Percentiles rank a stretch among this genome's conserved stretches.
Evolutionary conservation across 2,329 filamentous ascomycete genomes (phyloP).

Genomic region (Fusarium chuoi): DNA sequence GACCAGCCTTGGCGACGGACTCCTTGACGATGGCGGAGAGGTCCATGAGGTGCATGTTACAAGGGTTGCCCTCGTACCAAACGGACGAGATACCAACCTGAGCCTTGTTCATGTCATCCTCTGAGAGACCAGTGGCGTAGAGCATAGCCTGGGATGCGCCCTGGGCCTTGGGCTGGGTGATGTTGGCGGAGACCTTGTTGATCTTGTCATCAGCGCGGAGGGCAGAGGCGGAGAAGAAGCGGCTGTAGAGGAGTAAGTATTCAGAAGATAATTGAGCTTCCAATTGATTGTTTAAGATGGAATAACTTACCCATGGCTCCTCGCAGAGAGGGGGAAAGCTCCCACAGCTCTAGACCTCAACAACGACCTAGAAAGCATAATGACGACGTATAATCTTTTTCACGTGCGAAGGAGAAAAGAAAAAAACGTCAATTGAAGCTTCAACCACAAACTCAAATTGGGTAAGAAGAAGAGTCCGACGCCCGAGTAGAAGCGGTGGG

Average conservation of each 20-base stretch:
- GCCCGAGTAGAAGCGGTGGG: conserved; percentile 8
- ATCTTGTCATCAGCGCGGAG: conserved; percentile 66
- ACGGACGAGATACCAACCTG: conserved; percentile 98
- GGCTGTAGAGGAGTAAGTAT: conserved; percentile 49
- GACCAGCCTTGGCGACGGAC: conserved; percentile 73
- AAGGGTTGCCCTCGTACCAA: conserved; percentile 98
- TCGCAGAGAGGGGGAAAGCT: conserved; percentile 40
- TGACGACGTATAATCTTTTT: conserved; percentile 12
- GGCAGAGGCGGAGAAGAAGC: conserved; percentile 62
- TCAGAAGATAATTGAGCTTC: neutral
- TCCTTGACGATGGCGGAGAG: conserved; percentile 79
- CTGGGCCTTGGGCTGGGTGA: conserved; percentile 98
- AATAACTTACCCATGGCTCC: conserved; percentile 43
- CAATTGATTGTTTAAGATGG: neutral
- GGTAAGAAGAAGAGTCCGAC: conserved; percentile 11
- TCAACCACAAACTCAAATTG: conserved; percentile 12
- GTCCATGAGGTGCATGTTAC: conserved; percentile 98
- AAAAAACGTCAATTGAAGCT: conserved; percentile 36
- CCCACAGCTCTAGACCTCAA: conserved; percentile 44
- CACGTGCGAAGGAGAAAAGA: neutral
- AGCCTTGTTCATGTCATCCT: conserved; percentile 92
- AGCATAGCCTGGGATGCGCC: conserved; percentile 99
- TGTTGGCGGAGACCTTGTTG: conserved; percentile 84
- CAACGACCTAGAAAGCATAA: conserved; percentile 46
- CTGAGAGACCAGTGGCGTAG: conserved; percentile 89